These are phyloP conservation scores for Petunia hybrid DNA, from an alignment of 305 asterid genomes.

Conservation along the genomic window DNA sequence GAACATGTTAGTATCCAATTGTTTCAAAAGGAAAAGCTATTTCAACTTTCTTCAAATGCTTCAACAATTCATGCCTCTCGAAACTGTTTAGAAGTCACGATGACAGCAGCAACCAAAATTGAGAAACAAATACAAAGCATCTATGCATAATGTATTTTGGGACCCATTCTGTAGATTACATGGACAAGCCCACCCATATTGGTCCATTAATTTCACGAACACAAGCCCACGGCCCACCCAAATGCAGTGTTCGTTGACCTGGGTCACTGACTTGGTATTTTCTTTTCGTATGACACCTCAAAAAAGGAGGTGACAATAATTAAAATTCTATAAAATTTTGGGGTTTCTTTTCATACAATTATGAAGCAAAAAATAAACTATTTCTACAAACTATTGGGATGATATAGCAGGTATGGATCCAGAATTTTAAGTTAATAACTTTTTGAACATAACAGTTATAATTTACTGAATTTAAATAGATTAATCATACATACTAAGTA, in stretches of 20 bases:
- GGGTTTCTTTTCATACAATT: no score
- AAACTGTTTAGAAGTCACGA: conserved; percentile 11
- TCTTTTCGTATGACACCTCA: conserved; percentile 12
- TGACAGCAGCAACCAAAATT: conserved; percentile 22
- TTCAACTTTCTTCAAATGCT: conserved; percentile 25
- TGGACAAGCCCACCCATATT: conserved; percentile 23
- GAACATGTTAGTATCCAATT: conserved; percentile 13
- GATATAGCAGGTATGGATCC: no score
- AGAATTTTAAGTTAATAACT: no score
- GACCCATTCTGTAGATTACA: conserved; percentile 14
- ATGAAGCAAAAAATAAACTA: no score
- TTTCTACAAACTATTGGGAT: no score
- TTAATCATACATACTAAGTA: no score
- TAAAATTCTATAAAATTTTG: background rate
- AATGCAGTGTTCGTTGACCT: conserved; percentile 7
- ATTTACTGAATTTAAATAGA: no score
- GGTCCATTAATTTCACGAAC: conserved; percentile 23
- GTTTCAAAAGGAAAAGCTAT: background rate
- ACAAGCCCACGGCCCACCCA: conserved; percentile 31
- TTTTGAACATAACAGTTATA: no score
- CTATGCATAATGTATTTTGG: background rate
- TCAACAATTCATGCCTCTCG: background rate
- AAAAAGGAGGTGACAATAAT: background rate
- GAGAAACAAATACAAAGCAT: background rate
- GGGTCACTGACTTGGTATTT: conserved; percentile 16